phyloP scores from a whole-genome alignment of 768 basidiomycete genomes.

The Boletus speciosus region DNA sequence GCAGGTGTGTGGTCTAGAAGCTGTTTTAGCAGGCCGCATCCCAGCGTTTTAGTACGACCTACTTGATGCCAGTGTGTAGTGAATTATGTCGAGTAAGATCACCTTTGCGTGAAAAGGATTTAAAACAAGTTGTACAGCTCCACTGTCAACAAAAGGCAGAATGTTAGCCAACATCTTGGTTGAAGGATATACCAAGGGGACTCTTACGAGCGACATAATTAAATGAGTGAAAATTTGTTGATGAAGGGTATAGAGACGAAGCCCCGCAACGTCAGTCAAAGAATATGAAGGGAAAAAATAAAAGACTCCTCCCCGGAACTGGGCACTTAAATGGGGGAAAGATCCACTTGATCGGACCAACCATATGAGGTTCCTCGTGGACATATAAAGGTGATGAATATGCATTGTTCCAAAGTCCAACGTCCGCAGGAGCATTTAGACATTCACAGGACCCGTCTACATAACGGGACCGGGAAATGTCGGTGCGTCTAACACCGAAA shows the following conservation, averaged over 20 bases:
- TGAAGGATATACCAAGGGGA: background rate
- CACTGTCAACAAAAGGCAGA: conserved; percentile 25
- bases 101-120: conserved; percentile 51
- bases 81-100: conserved; percentile 58
- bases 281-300: conserved; percentile 11
- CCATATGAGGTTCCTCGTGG: conserved; percentile 6
- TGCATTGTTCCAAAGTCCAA: conserved; percentile 23
- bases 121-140: conserved; percentile 44
- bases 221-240: conserved; percentile 3
- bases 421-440: background rate
- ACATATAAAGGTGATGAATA: conserved; percentile 3
- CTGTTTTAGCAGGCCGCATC: background rate
- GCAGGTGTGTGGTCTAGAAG: conserved; percentile 51
- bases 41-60: conserved; percentile 3
- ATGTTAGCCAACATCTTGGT: background rate
- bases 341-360: conserved; percentile 9
- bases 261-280: conserved; percentile 43
- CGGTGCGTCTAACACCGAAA: conserved; percentile 8
- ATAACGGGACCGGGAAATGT: conserved; percentile 9
- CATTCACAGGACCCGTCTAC: background rate
- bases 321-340: conserved; percentile 19
- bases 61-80: conserved; percentile 53
- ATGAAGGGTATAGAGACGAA: conserved; percentile 36
- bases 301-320: background rate
- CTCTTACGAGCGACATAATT: conserved; percentile 25